Evolutionary conservation across 2,329 filamentous ascomycete genomes (phyloP).

Genomic region (Aspergillus luchuensis): DNA sequence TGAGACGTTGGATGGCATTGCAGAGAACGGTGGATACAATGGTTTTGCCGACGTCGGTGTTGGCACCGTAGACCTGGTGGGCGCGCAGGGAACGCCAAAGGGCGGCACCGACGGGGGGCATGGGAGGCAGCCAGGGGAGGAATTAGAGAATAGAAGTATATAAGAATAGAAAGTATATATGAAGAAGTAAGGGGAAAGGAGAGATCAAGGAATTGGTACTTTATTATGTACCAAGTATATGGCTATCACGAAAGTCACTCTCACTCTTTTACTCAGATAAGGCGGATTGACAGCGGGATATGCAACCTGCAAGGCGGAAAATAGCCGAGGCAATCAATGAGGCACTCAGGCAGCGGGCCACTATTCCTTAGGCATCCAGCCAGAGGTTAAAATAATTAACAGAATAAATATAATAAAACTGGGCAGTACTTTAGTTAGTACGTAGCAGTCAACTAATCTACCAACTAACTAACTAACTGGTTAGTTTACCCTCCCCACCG

Average conservation of each 20-base stretch:
- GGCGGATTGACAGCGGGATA: neutral
- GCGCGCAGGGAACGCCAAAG: slow-evolving; percentile 69
- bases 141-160: neutral
- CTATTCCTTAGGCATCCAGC: neutral
- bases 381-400: neutral
- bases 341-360: neutral
- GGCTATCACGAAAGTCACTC: too few relatives aligned
- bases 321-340: neutral
- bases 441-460: too few relatives aligned
- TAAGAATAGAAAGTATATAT: neutral
- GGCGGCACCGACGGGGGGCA: slow-evolving; percentile 58
- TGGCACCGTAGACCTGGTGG: slow-evolving; percentile 79
- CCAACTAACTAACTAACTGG: too few relatives aligned
- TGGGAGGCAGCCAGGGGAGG: slow-evolving; percentile 15
- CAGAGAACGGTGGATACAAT: slow-evolving; percentile 74
- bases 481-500: neutral
- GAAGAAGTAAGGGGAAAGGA: neutral
- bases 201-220: neutral
- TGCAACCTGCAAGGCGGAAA: neutral
- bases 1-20: slow-evolving; percentile 57
- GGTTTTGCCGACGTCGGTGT: slow-evolving; percentile 84
- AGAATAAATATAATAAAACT: too few relatives aligned
- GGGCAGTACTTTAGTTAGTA: too few relatives aligned
- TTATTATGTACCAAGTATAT: neutral
- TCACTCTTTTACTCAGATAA: too few relatives aligned